Evolutionary conservation across 805 yeast genomes (phyloP).

Genomic region (Hanseniaspora lindneri): DNA sequence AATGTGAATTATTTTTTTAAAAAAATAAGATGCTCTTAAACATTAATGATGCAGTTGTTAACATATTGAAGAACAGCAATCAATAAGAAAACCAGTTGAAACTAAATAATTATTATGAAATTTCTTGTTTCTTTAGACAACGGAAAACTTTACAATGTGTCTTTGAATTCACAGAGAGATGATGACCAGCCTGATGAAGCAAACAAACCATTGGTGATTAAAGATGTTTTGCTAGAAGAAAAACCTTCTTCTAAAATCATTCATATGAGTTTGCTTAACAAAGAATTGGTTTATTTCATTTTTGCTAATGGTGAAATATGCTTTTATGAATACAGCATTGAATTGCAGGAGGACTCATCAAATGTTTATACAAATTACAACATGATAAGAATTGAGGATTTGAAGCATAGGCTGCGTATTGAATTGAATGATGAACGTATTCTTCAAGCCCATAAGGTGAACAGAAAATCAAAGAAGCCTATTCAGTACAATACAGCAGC

Average conservation of each 20-base stretch:
- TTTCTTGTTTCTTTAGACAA: constrained; percentile 55
- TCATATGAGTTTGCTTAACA: constrained; percentile 7
- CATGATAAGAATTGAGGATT: constrained; percentile 1
- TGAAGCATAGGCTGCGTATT: not conserved
- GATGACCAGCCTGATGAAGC: constrained; percentile 2
- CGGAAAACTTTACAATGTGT: constrained; percentile 32
- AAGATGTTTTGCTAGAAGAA: not conserved
- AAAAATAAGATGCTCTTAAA: not conserved
- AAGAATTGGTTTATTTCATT: not conserved
- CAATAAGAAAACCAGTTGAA: not conserved
- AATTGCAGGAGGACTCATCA: not conserved
- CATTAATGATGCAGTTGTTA: too few relatives aligned
- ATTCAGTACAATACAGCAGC: constrained; percentile 11
- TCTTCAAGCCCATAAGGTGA: not conserved
- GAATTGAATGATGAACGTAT: constrained; percentile 4
- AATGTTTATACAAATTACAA: constrained; percentile 2
- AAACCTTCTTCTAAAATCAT: not conserved
- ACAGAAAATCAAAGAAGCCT: constrained; percentile 14
- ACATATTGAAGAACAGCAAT: too few relatives aligned
- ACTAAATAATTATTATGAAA: constrained; percentile 36
- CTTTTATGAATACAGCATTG: constrained; percentile 7
- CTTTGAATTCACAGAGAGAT: constrained; percentile 10
- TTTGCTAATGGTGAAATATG: constrained; percentile 4
- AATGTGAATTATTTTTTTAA: not conserved
- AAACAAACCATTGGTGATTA: constrained; percentile 11